Conservation (phyloP, 2,329 filamentous ascomycete genomes). For the Dendrostoma leiphaemia region DNA sequence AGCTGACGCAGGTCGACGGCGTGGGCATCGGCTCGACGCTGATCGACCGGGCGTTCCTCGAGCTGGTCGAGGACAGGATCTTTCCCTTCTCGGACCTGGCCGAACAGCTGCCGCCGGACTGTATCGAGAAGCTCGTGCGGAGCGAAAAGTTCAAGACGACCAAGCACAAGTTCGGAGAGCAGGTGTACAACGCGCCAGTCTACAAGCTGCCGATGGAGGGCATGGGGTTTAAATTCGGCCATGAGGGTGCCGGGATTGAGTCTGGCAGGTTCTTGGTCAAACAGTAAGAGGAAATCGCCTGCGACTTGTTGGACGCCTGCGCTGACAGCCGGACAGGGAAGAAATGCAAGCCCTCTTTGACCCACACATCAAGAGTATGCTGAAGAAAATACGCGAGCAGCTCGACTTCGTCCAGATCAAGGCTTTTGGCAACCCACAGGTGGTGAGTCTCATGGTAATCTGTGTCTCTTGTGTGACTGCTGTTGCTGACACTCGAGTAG, state of each 20-base stretch:
- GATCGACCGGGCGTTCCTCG: conserved; percentile 43
- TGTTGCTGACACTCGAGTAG: conserved; percentile 23
- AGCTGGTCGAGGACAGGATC: conserved; percentile 36
- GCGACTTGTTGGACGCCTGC: not conserved
- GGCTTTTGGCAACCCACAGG: conserved; percentile 28
- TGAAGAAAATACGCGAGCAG: conserved; percentile 37
- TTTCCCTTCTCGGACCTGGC: conserved; percentile 33
- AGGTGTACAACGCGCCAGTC: conserved; percentile 36
- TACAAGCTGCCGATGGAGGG: conserved; percentile 44
- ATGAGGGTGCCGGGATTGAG: conserved; percentile 36
- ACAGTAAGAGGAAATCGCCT: conserved; percentile 29
- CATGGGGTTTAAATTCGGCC: conserved; percentile 37
- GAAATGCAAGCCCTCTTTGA: conserved; percentile 45
- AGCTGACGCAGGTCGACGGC: conserved; percentile 38
- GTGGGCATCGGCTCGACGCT: conserved; percentile 43
- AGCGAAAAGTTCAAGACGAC: conserved; percentile 37
- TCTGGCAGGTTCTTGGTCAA: conserved; percentile 39
- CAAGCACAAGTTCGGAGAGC: conserved; percentile 44
- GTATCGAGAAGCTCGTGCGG: conserved; percentile 34
- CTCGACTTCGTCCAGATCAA: conserved; percentile 36
- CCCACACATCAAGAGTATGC: conserved; percentile 37
- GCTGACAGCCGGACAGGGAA: conserved; percentile 26
- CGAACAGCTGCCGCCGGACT: conserved; percentile 33
- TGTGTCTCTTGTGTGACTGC: no score
- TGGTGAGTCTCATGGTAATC: conserved; percentile 34